A percentile compares a stretch with the other conserved stretches of the same genome.
Conservation (phyloP, 352 stramenopile species). For the Thraustochytrium striatum region DNA sequence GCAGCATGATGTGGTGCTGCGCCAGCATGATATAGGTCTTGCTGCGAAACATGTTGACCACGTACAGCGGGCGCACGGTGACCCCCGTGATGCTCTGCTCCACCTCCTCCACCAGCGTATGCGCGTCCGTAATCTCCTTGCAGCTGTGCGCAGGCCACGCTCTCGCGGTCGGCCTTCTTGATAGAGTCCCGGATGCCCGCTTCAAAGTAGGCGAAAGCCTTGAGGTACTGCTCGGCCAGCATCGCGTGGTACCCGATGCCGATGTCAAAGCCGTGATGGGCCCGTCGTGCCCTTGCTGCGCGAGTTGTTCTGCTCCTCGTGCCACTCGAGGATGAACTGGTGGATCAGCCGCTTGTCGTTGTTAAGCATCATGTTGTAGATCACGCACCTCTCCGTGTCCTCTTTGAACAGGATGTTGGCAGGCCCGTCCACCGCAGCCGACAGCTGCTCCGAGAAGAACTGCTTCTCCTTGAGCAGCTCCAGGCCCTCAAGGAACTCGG, state of each 20-base stretch:
- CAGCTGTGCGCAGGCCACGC: not conserved
- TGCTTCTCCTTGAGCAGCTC: not conserved
- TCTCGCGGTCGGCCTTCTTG: no score
- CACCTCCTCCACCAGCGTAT: no score
- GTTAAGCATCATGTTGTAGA: slow-evolving; percentile 31
- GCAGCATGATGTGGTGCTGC: not conserved
- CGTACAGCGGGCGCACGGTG: not conserved
- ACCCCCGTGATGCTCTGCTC: not conserved
- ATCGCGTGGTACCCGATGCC: slow-evolving; percentile 38
- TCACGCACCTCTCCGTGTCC: not conserved
- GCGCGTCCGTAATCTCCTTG: no score
- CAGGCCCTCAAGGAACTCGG: slow-evolving; percentile 13
- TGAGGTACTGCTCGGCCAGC: slow-evolving; percentile 34
- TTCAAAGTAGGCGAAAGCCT: slow-evolving; percentile 37
- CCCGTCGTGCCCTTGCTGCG: no score
- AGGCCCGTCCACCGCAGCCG: not conserved
- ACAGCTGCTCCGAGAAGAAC: not conserved
- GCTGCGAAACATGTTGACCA: not conserved
- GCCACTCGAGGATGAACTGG: slow-evolving; percentile 30
- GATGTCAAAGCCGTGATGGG: not conserved
- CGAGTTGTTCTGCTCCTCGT: slow-evolving; percentile 39
- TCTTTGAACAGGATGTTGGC: slow-evolving; percentile 6
- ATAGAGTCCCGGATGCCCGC: slow-evolving; percentile 1
- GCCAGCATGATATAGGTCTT: not conserved
- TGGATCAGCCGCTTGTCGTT: slow-evolving; percentile 28